Percentiles rank a stretch among this genome's conserved stretches.
phyloP scores from a whole-genome alignment of 768 basidiomycete genomes.

The Pseudohyphozyma bogoriensis region DNA sequence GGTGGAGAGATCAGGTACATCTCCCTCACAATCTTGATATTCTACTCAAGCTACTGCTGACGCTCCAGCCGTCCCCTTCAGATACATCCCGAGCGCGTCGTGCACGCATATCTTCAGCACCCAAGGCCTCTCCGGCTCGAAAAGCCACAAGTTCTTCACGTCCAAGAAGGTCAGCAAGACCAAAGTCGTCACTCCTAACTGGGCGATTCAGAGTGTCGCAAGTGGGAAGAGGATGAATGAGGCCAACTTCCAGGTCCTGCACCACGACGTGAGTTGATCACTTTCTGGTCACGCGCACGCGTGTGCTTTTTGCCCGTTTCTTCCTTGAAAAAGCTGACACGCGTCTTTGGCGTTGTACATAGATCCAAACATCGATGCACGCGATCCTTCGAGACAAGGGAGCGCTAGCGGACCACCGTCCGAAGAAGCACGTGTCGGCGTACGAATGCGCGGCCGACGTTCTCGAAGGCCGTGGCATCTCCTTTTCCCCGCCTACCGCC shows the following conservation, averaged over 20 bases:
- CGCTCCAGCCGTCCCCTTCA: conserved; percentile 33
- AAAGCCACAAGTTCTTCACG: conserved; percentile 56
- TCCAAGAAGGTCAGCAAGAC: conserved; percentile 45
- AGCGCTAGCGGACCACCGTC: background rate
- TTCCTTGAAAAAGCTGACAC: background rate
- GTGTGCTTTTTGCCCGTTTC: background rate
- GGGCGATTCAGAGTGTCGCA: conserved; percentile 49
- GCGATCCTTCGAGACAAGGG: background rate
- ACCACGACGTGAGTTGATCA: conserved; percentile 6
- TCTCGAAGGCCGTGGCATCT: too few species aligned
- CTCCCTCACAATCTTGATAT: conserved; percentile 31
- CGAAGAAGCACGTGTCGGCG: background rate
- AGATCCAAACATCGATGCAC: conserved; percentile 10
- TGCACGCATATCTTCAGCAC: conserved; percentile 68
- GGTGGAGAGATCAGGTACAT: conserved; percentile 58
- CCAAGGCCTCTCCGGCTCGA: conserved; percentile 57
- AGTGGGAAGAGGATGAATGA: conserved; percentile 55
- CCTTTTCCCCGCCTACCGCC: background rate
- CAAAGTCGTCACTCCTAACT: conserved; percentile 50
- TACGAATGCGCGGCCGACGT: background rate
- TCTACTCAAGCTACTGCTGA: background rate
- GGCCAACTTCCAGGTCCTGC: conserved; percentile 43
- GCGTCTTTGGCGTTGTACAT: background rate
- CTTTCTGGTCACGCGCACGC: background rate
- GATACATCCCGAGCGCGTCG: conserved; percentile 50